Evolutionary conservation across 306 rosid genomes (phyloP), one percentile per base, ranked within the genome.

Genomic region (Canavalia ensiformis): DNA sequence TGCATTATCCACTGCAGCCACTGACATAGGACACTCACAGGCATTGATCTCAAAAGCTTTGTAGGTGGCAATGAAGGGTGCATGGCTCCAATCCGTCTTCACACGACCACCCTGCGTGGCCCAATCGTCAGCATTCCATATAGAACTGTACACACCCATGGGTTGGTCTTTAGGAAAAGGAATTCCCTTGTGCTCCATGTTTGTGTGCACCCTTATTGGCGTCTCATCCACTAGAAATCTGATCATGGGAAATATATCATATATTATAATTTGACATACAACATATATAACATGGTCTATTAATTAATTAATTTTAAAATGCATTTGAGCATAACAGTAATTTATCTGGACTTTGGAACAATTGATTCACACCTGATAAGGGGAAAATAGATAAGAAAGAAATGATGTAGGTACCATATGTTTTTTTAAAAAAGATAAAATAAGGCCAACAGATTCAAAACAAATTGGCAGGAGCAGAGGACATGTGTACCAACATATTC

Each of bases 121-220:
- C 99, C 98, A 95, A 70, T 95, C 93, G 6, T 95, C 99, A 1
- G 97, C 99, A 52, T 93, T 95, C 99, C 98, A 95, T 34, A 95
- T 90, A 1, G 99, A 93, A 82, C 99, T 93, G 87, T 86, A 93
- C 0, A 95, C 96, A 0, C 98, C 97, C 98, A 95, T 95, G 1
- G 98, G 66, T 67, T 93, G 99, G 84, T 94, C 97, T 35, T 90
- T 86, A 0, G 98, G 98, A 44, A 83, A 93, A 0, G 99, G 88
- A 0, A 95, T 62, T 0, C 99, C 99, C 34, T 68, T 93, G 83
- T 84, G 87, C 75, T 95, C 99, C 99, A 93, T 88, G 71, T 93
- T 93, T 44, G 90, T 75, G 86, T 90, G 98, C n/a, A 88, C 98
- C 63, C 99, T 87, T 10, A 93, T 87, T n/a, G 97, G 98, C 0